phyloP scores from a whole-genome alignment of 805 yeast genomes.

The Saitoella complicata region DNA sequence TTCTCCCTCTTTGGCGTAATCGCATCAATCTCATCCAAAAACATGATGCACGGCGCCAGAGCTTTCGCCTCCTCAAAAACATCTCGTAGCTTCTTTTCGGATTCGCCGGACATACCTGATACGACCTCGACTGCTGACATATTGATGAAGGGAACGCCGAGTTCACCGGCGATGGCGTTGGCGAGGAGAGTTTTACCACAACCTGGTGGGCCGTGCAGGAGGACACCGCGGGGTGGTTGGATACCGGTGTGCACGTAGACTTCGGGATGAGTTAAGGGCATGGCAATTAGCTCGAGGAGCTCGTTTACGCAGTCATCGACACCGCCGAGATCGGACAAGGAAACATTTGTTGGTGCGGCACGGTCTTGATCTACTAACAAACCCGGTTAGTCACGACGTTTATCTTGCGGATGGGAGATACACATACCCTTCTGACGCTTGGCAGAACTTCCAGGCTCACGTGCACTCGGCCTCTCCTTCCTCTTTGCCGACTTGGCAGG shows the following conservation, averaged over 20 bases:
- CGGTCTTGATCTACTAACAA: too few species aligned
- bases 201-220: conserved; percentile 97
- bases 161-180: conserved; percentile 73
- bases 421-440: too few species aligned
- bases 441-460: too few species aligned
- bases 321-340: conserved; percentile 72
- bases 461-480: too few species aligned
- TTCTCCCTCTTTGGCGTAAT: conserved; percentile 97
- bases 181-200: conserved; percentile 97
- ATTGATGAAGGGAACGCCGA: conserved; percentile 80
- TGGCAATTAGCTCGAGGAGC: conserved; percentile 74
- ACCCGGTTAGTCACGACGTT: too few species aligned
- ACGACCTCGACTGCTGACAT: conserved; percentile 92
- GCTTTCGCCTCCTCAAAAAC: conserved; percentile 81
- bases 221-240: conserved; percentile 77
- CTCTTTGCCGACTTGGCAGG: too few species aligned
- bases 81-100: conserved; percentile 86
- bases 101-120: conserved; percentile 98
- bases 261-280: conserved; percentile 90
- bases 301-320: conserved; percentile 72
- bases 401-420: too few species aligned
- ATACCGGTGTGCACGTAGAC: conserved; percentile 76
- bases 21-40: conserved; percentile 94
- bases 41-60: conserved; percentile 82
- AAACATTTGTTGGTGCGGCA: conserved; percentile 33